Base-by-base conservation (phyloP, 352 stramenopile genomes). In the Globisporangium solare region DNA sequence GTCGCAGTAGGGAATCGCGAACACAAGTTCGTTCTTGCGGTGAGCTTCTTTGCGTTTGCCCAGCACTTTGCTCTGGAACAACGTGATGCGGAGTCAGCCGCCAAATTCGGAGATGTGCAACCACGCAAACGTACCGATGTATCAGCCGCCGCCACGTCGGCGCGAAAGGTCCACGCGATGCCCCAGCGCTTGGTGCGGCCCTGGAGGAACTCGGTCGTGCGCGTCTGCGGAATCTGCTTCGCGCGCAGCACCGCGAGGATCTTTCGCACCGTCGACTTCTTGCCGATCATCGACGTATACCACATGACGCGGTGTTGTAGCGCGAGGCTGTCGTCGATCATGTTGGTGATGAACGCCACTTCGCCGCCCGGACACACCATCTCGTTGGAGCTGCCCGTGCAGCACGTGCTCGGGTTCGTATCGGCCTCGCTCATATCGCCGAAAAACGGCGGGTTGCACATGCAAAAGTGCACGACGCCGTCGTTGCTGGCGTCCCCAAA, bases 391-490 rank as follows among this genome's bases (percentile, higher is more conserved):
- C 66, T 89, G 4, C 86, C 86, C 74, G 79, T 93, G 61, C 84
- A 95, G 48, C 68, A 72, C 18, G 74, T 61, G 13, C 79, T 70
- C 31, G 83, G 86, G 50, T 95, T 92, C 51, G 80, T 87, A 45
- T 94, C 80, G 3, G 84, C 81, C 46, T 95, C 74, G 31, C 69
- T 60, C 55, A 87, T 83, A 32, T 78, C 66, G 49, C 97, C 77
- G 50, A 94, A 99, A 77, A 99, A 99, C 0, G 96, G 96, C 50
- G 96, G 96, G 66, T 99, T 99, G 43, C 94, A 98, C 89, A 99
- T 98, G 46, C 85, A 77, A 72, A 98, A 98, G 42, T 98, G 76
- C 13, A 68, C 69, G 13, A 60, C 39, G 12, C 57, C 41, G 0
- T 18, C 7, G 3, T 31, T 49, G 32, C 4, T 32, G 10, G 27